Percentiles rank a stretch among this genome's conserved stretches.
Evolutionary conservation across 495 filamentous ascomycete species (phyloP).

Genomic region (Neurospora discreta): DNA sequence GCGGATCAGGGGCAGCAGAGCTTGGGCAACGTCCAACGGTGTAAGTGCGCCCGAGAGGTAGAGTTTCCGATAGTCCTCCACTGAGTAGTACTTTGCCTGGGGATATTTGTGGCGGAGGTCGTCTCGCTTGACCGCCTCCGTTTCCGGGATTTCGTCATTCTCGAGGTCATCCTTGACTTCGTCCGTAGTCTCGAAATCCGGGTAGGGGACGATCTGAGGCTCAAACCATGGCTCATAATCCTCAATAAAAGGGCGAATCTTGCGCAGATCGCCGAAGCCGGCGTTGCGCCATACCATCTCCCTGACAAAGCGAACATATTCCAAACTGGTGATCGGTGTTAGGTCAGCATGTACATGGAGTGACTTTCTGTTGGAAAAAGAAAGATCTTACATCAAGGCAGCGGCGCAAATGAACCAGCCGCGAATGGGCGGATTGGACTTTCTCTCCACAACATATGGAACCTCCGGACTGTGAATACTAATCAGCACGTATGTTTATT

Average conservation of each 20-base stretch:
- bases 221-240: slow-evolving; percentile 59
- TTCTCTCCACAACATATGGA: slow-evolving; percentile 17
- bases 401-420: slow-evolving; percentile 14
- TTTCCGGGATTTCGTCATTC: slow-evolving; percentile 3
- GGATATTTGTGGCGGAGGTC: slow-evolving; percentile 18
- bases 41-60: slow-evolving; percentile 57
- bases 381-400: slow-evolving; percentile 13
- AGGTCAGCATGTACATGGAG: neutral
- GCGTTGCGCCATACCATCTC: slow-evolving; percentile 52
- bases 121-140: slow-evolving; percentile 4
- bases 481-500: neutral
- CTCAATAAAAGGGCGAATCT: slow-evolving; percentile 44
- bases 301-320: slow-evolving; percentile 22
- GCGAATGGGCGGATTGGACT: slow-evolving; percentile 15
- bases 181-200: neutral
- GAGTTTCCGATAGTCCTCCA: slow-evolving; percentile 55
- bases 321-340: slow-evolving; percentile 15
- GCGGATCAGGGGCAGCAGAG: slow-evolving; percentile 57
- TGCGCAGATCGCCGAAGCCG: slow-evolving; percentile 50
- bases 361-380: neutral
- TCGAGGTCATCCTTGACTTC: slow-evolving; percentile 8
- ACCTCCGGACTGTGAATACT: slow-evolving; percentile 15
- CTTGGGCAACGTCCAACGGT: slow-evolving; percentile 52
- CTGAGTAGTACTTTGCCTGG: slow-evolving; percentile 44
- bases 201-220: slow-evolving; percentile 59